Percentiles rank a stretch among this genome's conserved stretches.
phyloP scores from a whole-genome alignment of 306 rosid genomes.

The Gynostemma pentaphyllum region DNA sequence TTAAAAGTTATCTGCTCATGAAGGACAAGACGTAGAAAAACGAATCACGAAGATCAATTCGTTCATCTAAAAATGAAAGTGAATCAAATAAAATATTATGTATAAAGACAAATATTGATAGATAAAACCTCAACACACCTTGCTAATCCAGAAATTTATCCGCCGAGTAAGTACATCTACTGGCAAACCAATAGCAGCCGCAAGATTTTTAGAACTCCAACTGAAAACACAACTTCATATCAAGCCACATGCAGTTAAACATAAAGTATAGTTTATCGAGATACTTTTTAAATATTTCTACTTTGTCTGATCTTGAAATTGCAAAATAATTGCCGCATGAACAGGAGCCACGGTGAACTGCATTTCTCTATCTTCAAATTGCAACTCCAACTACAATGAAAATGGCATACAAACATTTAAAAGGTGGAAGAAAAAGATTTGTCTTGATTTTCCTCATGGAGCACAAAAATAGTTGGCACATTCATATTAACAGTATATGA shows the following conservation, averaged over 20 bases:
- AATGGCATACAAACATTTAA: not conserved
- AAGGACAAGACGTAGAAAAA: too few species aligned
- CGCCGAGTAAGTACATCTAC: conserved; percentile 58
- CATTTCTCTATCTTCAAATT: conserved; percentile 72
- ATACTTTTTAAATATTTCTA: conserved; percentile 10
- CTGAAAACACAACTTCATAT: conserved; percentile 28
- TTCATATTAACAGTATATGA: not conserved
- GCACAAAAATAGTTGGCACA: not conserved
- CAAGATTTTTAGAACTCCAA: conserved; percentile 71
- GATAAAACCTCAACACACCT: conserved; percentile 31
- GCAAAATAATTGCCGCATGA: conserved; percentile 79
- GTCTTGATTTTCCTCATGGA: conserved; percentile 1
- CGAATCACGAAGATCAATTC: too few species aligned
- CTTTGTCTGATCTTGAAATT: conserved; percentile 74
- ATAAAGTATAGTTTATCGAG: not conserved
- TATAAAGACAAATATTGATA: too few species aligned
- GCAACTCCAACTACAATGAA: conserved; percentile 67
- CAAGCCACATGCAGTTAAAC: not conserved
- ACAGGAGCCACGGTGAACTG: conserved; percentile 74
- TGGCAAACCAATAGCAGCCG: conserved; percentile 67
- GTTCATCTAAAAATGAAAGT: too few species aligned
- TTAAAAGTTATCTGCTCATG: too few species aligned
- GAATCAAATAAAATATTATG: too few species aligned
- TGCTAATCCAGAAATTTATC: conserved; percentile 81
- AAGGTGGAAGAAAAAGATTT: not conserved